Base-by-base conservation (phyloP, 371 early-diverging fungal genomes). In the Mortierella sp. region DNA sequence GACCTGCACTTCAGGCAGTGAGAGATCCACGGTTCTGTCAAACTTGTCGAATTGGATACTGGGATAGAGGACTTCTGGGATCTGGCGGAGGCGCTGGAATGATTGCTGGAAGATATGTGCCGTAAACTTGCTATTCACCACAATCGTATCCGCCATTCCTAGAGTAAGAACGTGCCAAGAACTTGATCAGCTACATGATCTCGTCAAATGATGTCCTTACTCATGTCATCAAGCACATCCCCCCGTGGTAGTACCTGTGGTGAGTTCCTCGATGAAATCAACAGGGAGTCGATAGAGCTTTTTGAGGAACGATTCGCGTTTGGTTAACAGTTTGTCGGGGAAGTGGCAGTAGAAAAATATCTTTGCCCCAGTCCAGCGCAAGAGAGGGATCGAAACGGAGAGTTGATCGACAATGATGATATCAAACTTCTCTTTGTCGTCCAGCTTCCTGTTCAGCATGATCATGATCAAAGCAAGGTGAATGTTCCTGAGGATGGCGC, bases 321-420 rank as follows among this genome's bases (percentile, higher is more conserved):
- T 88, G 21, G 96, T 92, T 71, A 97, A 88, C 27, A 97, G 90
- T 82, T 96, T 94, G 83, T 99, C 99, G 0, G 99, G 99, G 84
- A 96, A 98, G 80, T 99, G 99, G 87, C 99, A 98, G 85, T 99
- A 99, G 89, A 98, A 99, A 44, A 98, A 88, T 12, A 98, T 91
- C 83, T 93, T 93, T 29, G 92, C 87, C 2, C 92, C 88, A 27
- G 92, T 89, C 83, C 91, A 90, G 49, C 93, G 92, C 55, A 98
- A 88, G 10, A 98, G 41, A 12, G 98, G 98, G 29, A 97, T 92
- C 29, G 95, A 92, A 4, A 94, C 94, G 32, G 97, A 95, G n/a
- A 98, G 87, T 87, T 97, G 97, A 91, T 99, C 99, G 12, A 97
- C 94, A 73, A 99, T 88, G n/a, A 97, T 79, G 10, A 97, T 91